A percentile compares a stretch with the other conserved stretches of the same genome.
phyloP scores from a whole-genome alignment of 2,329 filamentous ascomycete genomes.

The Colletotrichum graminicola region DNA sequence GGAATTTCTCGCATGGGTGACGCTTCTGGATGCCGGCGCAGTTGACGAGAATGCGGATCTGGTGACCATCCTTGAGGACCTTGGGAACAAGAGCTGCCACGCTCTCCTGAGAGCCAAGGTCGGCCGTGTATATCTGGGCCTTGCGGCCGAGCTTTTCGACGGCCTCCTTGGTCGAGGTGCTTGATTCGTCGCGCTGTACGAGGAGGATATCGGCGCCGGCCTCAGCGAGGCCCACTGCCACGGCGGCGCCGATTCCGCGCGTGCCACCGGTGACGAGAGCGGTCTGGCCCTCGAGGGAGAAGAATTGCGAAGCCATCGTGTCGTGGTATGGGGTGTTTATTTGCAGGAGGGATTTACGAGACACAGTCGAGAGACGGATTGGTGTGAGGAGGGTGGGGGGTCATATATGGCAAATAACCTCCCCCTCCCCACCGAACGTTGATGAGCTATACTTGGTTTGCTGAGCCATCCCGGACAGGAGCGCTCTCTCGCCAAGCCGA shows the following conservation, averaged over 20 bases:
- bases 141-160: slow-evolving; percentile 76
- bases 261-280: slow-evolving; percentile 70
- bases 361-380: background rate
- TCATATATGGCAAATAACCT: background rate
- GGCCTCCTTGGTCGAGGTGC: slow-evolving; percentile 67
- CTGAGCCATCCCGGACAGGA: slow-evolving; percentile 8
- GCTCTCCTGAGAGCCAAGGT: slow-evolving; percentile 72
- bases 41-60: slow-evolving; percentile 84
- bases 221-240: slow-evolving; percentile 69
- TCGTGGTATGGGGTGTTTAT: slow-evolving; percentile 37
- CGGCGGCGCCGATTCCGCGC: slow-evolving; percentile 68
- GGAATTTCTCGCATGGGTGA: slow-evolving; percentile 81
- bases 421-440: background rate
- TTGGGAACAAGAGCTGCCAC: slow-evolving; percentile 71
- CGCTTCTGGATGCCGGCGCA: slow-evolving; percentile 88
- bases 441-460: background rate
- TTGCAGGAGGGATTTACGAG: background rate
- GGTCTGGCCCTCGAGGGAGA: slow-evolving; percentile 68
- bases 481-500: background rate
- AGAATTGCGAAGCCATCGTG: slow-evolving; percentile 56
- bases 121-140: slow-evolving; percentile 75
- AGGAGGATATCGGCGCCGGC: slow-evolving; percentile 69
- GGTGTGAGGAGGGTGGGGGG: background rate
- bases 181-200: slow-evolving; percentile 61
- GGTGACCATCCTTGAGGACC: slow-evolving; percentile 71